Percentiles rank a stretch among this genome's conserved stretches.
phyloP scores from a whole-genome alignment of 257 asterid species.

The Anisodus tanguticus region DNA sequence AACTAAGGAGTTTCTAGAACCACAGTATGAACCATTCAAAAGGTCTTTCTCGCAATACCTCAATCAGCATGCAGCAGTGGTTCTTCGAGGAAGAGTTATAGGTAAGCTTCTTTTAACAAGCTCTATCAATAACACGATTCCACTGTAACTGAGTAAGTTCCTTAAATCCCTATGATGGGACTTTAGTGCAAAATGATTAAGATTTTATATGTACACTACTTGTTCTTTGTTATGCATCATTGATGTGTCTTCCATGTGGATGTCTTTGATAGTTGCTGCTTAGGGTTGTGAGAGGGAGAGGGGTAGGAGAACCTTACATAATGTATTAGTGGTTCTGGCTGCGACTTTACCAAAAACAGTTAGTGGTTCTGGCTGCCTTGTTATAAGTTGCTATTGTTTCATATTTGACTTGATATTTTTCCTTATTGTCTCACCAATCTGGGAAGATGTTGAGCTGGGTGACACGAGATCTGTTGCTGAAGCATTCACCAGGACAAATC shows the following conservation, averaged over 20 bases:
- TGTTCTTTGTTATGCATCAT: slow-evolving; percentile 20
- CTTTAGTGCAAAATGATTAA: slow-evolving; percentile 5
- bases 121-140: slow-evolving; percentile 1
- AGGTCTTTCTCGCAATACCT: slow-evolving; percentile 84
- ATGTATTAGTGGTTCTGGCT: background rate
- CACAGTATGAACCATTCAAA: slow-evolving; percentile 83
- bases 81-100: slow-evolving; percentile 93
- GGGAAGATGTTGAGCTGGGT: slow-evolving; percentile 73
- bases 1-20: slow-evolving; percentile 65
- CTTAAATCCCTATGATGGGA: slow-evolving; percentile 4
- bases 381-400: slow-evolving; percentile 16
- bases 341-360: too few species aligned
- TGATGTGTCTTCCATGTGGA: slow-evolving; percentile 12
- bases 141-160: background rate
- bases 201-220: background rate
- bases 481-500: slow-evolving; percentile 78
- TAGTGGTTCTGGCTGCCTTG: background rate
- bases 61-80: slow-evolving; percentile 96
- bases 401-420: slow-evolving; percentile 22
- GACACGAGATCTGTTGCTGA: slow-evolving; percentile 93
- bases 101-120: slow-evolving; percentile 49
- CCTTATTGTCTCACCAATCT: slow-evolving; percentile 40
- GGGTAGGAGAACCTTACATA: slow-evolving; percentile 23
- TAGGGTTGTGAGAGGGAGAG: slow-evolving; percentile 13
- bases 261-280: slow-evolving; percentile 7